A percentile compares a stretch with the other conserved stretches of the same genome.
Conservation (phyloP, 768 basidiomycete species). For the Hemileccinum impolitum region DNA sequence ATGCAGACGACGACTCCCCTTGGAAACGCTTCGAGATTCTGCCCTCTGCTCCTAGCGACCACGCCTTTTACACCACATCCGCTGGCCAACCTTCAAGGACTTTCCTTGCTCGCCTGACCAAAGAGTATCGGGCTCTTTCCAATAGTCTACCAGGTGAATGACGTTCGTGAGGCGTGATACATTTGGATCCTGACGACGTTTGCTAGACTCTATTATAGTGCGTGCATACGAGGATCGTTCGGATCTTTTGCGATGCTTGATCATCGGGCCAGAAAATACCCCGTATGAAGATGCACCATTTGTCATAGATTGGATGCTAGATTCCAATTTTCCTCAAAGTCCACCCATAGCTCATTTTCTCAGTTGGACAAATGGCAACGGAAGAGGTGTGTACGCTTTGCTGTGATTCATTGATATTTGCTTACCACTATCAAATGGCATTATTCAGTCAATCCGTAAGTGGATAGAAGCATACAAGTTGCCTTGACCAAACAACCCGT, state of each 20-base stretch:
- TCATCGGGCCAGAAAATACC: slow-evolving; percentile 90
- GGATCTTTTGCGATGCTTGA: slow-evolving; percentile 83
- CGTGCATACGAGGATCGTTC: slow-evolving; percentile 87
- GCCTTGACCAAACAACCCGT: neutral
- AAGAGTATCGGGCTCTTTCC: slow-evolving; percentile 79
- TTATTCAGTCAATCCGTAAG: slow-evolving; percentile 68
- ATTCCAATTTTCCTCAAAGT: slow-evolving; percentile 76
- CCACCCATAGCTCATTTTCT: slow-evolving; percentile 88
- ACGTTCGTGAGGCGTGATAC: neutral
- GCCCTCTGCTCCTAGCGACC: slow-evolving; percentile 72
- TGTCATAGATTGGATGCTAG: slow-evolving; percentile 91
- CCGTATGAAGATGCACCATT: slow-evolving; percentile 96
- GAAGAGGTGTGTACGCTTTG: slow-evolving; percentile 42
- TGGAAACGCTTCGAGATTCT: slow-evolving; percentile 87
- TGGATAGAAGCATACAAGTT: slow-evolving; percentile 6
- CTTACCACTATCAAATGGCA: neutral
- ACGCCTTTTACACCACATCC: slow-evolving; percentile 67
- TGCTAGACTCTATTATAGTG: slow-evolving; percentile 78
- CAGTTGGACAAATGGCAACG: slow-evolving; percentile 94
- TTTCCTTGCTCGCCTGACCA: slow-evolving; percentile 73
- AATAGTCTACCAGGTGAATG: slow-evolving; percentile 77
- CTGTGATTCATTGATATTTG: neutral
- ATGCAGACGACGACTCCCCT: slow-evolving; percentile 37
- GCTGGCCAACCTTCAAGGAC: slow-evolving; percentile 64
- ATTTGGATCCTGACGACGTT: slow-evolving; percentile 6